phyloP scores from a whole-genome alignment of 352 stramenopile species.

The Lagenidium giganteum region DNA sequence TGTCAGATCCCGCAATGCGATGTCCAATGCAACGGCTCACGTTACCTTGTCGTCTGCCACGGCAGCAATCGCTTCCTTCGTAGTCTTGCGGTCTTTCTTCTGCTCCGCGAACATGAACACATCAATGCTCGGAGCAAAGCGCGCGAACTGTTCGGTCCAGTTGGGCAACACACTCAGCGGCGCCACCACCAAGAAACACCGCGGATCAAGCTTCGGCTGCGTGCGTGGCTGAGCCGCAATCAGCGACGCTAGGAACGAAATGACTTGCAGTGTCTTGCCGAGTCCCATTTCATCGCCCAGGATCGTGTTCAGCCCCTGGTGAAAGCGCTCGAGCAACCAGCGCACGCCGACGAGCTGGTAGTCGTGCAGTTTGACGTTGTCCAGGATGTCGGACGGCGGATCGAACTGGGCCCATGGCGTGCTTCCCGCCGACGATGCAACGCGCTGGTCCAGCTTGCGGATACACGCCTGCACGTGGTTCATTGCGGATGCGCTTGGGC shows the following conservation, averaged over 20 bases:
- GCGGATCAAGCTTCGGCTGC: conserved; percentile 2
- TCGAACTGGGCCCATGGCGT: no score
- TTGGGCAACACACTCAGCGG: conserved; percentile 79
- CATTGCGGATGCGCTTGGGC: no score
- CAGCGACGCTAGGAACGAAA: conserved; percentile 57
- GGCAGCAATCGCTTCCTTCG: conserved; percentile 14
- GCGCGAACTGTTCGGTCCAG: conserved; percentile 78
- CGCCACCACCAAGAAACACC: conserved; percentile 51
- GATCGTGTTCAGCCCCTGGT: conserved; percentile 66
- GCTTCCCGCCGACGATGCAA: no score
- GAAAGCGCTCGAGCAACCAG: conserved; percentile 59
- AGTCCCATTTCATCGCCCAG: conserved; percentile 82
- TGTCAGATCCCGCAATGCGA: no score
- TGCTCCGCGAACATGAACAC: conserved; percentile 49
- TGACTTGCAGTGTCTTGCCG: conserved; percentile 79
- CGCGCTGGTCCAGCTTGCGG: no score
- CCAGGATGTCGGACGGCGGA: no score
- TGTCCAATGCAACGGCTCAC: conserved; percentile 2
- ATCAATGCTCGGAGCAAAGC: conserved; percentile 56
- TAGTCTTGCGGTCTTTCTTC: conserved; percentile 35
- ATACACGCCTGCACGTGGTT: no score
- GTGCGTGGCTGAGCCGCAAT: neutral
- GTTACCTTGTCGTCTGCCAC: neutral
- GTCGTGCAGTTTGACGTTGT: conserved; percentile 57
- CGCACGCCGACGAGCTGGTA: conserved; percentile 64